phyloP scores from a whole-genome alignment of 805 yeast genomes.

The Metschnikowia colocasiae region DNA sequence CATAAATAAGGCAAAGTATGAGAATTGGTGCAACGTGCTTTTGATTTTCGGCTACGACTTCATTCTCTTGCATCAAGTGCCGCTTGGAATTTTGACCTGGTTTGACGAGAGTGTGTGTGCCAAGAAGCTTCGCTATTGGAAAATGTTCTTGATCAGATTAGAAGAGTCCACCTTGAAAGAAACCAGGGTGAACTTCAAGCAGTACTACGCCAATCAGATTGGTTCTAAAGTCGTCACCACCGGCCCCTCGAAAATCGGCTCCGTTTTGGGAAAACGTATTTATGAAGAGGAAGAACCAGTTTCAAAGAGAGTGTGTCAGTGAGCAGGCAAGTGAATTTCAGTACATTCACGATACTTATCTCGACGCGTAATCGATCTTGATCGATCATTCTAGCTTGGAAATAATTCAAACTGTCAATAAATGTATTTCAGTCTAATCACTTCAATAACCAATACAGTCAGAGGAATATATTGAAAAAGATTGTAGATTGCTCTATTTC shows the following conservation, averaged over 20 bases:
- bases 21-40: conserved; percentile 44
- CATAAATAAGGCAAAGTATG: conserved; percentile 47
- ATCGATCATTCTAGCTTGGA: no score
- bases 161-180: conserved; percentile 12
- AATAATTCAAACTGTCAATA: no score
- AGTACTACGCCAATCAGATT: conserved; percentile 20
- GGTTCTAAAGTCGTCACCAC: conserved; percentile 18
- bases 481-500: background rate
- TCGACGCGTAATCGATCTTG: no score
- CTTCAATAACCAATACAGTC: no score
- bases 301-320: conserved; percentile 12
- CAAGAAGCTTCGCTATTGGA: conserved; percentile 17
- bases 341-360: background rate
- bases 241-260: conserved; percentile 11
- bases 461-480: background rate
- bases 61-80: conserved; percentile 33
- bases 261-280: conserved; percentile 16
- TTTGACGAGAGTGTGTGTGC: conserved; percentile 11
- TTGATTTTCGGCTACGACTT: conserved; percentile 43
- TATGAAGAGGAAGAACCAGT: conserved; percentile 9
- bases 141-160: conserved; percentile 16
- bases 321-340: background rate
- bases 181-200: conserved; percentile 17
- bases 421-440: no score
- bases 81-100: conserved; percentile 18